Conservation (phyloP, 2,329 filamentous ascomycete genomes). For the Paradendryphiella salina region DNA sequence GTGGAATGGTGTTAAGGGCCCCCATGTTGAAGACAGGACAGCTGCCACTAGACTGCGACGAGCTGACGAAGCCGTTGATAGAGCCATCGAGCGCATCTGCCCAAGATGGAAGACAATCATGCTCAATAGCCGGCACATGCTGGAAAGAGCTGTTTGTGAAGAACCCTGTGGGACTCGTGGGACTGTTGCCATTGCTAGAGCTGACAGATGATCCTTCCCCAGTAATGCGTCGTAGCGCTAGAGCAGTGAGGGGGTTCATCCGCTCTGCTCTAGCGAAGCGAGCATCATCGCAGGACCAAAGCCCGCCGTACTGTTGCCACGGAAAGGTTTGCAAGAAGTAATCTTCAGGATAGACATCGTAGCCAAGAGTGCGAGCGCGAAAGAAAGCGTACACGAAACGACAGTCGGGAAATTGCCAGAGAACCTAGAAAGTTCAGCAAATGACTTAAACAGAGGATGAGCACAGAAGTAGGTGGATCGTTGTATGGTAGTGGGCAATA, state of each 20-base stretch:
- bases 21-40: constrained; percentile 27
- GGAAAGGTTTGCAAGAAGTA: constrained; percentile 45
- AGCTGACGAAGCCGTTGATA: constrained; percentile 2
- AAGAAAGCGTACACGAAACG: constrained; percentile 47
- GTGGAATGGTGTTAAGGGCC: constrained; percentile 11
- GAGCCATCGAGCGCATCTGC: constrained; percentile 22
- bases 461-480: background rate
- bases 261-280: constrained; percentile 42
- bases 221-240: constrained; percentile 38
- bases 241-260: constrained; percentile 28
- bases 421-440: constrained; percentile 42
- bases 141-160: constrained; percentile 19
- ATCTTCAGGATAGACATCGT: constrained; percentile 47
- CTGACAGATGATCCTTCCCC: constrained; percentile 28
- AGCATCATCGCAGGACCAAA: constrained; percentile 45
- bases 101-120: constrained; percentile 12
- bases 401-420: constrained; percentile 44
- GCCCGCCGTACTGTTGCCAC: constrained; percentile 45
- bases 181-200: constrained; percentile 18
- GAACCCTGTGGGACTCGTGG: constrained; percentile 20
- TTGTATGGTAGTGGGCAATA: constrained; percentile 10
- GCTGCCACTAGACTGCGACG: constrained; percentile 1
- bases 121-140: constrained; percentile 7
- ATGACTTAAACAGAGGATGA: background rate
- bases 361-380: constrained; percentile 43